Percentiles rank a stretch among this genome's conserved stretches.
phyloP scores from a whole-genome alignment of 1,284 basidiomycete species.

The Volvariella surrecta region DNA sequence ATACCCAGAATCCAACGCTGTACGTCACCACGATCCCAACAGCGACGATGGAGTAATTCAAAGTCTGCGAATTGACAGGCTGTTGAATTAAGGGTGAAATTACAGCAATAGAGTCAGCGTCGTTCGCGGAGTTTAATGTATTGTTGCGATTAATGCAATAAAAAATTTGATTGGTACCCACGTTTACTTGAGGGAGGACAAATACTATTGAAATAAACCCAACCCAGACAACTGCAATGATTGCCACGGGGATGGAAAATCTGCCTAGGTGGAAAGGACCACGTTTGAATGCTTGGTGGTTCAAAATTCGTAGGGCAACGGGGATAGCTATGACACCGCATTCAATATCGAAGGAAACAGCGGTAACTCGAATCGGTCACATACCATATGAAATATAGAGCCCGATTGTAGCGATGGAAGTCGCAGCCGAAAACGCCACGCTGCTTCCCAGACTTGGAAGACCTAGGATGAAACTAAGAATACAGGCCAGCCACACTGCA shows the following conservation, averaged over 20 bases:
- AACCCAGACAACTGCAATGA: slow-evolving; percentile 49
- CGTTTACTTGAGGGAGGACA: slow-evolving; percentile 57
- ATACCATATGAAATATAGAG: slow-evolving; percentile 67
- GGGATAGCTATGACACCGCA: slow-evolving; percentile 43
- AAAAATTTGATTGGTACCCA: slow-evolving; percentile 16
- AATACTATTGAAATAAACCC: slow-evolving; percentile 57
- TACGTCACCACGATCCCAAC: slow-evolving; percentile 62
- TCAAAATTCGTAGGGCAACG: slow-evolving; percentile 55
- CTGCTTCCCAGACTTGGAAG: slow-evolving; percentile 62
- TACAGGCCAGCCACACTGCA: slow-evolving; percentile 68
- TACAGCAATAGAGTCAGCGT: neutral
- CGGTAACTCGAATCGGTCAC: neutral
- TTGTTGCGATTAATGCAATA: neutral
- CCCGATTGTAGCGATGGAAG: slow-evolving; percentile 70
- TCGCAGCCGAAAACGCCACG: slow-evolving; percentile 70
- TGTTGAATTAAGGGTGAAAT: slow-evolving; percentile 12
- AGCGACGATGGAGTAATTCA: slow-evolving; percentile 69
- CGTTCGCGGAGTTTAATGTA: neutral
- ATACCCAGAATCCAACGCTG: slow-evolving; percentile 53
- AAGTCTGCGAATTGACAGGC: slow-evolving; percentile 60
- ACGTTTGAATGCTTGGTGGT: slow-evolving; percentile 47
- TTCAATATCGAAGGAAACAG: slow-evolving; percentile 4
- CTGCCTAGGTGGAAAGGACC: slow-evolving; percentile 67
- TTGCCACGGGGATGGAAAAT: slow-evolving; percentile 51
- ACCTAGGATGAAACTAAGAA: slow-evolving; percentile 66